These are phyloP conservation scores for Chamaenerion angustifolium DNA, from an alignment of 345 rosid species.

Conservation along the genomic window DNA sequence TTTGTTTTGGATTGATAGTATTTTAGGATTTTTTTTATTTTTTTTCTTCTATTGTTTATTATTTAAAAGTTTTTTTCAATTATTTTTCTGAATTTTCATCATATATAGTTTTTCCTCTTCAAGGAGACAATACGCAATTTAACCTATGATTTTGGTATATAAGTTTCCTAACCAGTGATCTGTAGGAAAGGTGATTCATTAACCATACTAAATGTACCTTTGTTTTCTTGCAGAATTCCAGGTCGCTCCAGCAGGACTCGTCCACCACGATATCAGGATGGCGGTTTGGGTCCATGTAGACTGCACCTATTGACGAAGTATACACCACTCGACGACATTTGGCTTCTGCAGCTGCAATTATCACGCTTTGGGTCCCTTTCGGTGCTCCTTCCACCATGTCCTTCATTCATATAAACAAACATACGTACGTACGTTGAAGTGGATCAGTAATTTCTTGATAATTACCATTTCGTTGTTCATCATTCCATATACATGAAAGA, in stretches of 20 bases:
- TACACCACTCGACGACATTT: conserved; percentile 74
- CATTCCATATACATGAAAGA: not conserved
- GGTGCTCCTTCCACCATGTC: conserved; percentile 97
- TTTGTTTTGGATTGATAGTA: no score
- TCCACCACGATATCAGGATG: conserved; percentile 59
- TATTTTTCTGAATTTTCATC: no score
- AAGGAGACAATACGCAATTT: no score
- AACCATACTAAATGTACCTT: conserved; percentile 56
- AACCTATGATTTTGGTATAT: no score
- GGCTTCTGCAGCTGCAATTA: conserved; percentile 69
- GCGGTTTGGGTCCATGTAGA: conserved; percentile 83
- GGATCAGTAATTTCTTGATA: no score
- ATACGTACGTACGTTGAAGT: conserved; percentile 8
- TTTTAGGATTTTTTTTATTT: no score
- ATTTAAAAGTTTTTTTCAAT: no score
- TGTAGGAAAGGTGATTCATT: no score
- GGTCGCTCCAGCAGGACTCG: conserved; percentile 96
- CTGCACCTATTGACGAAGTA: conserved; percentile 88
- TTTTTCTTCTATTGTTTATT: no score
- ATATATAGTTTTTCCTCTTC: no score
- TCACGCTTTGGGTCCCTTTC: conserved; percentile 68
- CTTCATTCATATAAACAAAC: conserved; percentile 12
- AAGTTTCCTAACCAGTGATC: no score
- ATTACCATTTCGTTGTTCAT: no score
- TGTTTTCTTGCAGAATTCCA: conserved; percentile 85